phyloP scores from a whole-genome alignment of 2,329 filamentous ascomycete genomes.

The Stagonosporopsis vannaccii region DNA sequence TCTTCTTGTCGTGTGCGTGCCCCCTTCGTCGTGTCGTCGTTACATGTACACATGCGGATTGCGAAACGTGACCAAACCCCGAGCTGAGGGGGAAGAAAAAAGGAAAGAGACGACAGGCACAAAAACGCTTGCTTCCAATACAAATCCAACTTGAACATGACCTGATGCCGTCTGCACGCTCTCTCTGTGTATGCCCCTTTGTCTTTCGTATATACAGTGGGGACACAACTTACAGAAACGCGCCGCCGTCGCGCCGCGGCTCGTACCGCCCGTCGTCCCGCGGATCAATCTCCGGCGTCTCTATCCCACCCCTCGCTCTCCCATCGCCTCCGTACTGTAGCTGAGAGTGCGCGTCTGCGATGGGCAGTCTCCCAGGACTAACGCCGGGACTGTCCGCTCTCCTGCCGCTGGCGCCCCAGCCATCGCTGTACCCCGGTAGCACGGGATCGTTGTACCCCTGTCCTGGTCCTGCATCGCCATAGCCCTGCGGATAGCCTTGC shows the following conservation, averaged over 20 bases:
- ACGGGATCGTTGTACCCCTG: background rate
- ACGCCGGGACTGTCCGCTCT: slow-evolving; percentile 4
- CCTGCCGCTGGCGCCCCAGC: background rate
- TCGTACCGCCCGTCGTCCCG: slow-evolving; percentile 1
- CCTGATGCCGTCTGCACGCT: too few species aligned
- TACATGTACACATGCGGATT: too few species aligned
- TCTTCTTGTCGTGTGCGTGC: too few species aligned
- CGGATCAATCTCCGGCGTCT: background rate
- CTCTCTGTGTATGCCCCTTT: too few species aligned
- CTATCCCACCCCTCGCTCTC: background rate
- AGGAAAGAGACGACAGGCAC: too few species aligned
- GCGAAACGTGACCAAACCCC: too few species aligned
- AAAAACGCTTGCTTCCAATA: too few species aligned
- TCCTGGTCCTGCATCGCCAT: slow-evolving; percentile 20
- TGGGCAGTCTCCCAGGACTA: background rate
- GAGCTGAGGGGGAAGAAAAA: too few species aligned
- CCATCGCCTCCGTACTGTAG: too few species aligned
- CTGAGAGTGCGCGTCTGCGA: slow-evolving; percentile 8
- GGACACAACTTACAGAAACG: background rate
- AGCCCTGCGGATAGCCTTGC: slow-evolving; percentile 16
- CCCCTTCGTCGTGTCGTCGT: too few species aligned
- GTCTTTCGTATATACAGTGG: too few species aligned
- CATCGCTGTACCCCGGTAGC: slow-evolving; percentile 22
- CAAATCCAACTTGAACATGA: too few species aligned
- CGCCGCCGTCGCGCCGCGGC: background rate